Evolutionary conservation across 2,329 filamentous ascomycete species (phyloP), one percentile per base, ranked within the genome.

Genomic region (Lasiodiplodia sp.): DNA sequence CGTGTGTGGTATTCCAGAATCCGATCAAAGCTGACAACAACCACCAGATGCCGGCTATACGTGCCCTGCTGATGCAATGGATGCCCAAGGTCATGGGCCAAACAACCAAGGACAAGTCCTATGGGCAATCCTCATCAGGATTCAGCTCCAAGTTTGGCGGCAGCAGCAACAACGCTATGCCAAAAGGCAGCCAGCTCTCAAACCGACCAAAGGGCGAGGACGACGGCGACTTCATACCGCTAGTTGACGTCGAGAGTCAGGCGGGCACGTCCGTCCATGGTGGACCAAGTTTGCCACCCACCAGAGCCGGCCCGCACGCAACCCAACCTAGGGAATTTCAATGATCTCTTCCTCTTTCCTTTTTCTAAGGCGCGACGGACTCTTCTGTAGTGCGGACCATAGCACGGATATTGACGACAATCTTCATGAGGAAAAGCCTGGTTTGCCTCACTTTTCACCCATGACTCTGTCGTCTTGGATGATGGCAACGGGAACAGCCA

Each of bases 231-330:
- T 58, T 51, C 25, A 67, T 67, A 14, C 65, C 65, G 18, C 55
- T 67, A 7, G 65, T 67, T n/a, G 65, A 67, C 21, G 65, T 67
- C 38, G 65, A 67, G 21, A 67, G 65, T 55, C 65, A 58, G n/a
- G 52, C 63, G 5, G 63, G 63, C 60, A 52, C 60, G 11, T 64
- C 60, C 44, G 23, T 64, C 25, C 47, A 7, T 21, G 60, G 60
- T n/a, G 60, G 28, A 18, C 60, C 52, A 47, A 64, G 47, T 34
- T n/a, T 64, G 18, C 60, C 47, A 11, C 44, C 60, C 28, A 64
- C 60, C 60, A 64, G 60, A 64, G 47, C 60, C 47, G 60, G 60
- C 3, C 18, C 23, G n/a, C 60, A 37, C 4, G 60, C 51, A 64
- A 40, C 40, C n/a, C 44, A 28, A n/a, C 25, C 28, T 63, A n/a